Conservation (phyloP, 78 protist species). For the Protostelium mycophagum region DNA sequence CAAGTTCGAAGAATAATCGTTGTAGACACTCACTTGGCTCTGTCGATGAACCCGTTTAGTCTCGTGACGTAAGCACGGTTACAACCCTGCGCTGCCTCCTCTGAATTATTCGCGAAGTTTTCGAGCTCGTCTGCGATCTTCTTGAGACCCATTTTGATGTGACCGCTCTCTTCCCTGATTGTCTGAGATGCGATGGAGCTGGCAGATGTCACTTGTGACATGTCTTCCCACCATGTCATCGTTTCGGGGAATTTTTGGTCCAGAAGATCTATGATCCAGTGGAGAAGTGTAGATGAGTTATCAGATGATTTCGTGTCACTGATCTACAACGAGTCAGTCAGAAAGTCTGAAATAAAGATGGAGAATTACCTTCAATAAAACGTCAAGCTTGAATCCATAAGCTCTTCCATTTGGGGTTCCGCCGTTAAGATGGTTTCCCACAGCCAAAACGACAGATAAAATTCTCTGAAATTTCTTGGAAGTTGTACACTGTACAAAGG, state of each 20-base stretch:
- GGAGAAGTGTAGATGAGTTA: conserved; percentile 23
- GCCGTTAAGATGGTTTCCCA: conserved; percentile 67
- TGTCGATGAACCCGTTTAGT: background rate
- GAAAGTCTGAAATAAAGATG: too few relatives aligned
- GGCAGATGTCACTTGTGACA: conserved; percentile 26
- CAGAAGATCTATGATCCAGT: conserved; percentile 32
- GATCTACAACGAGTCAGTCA: conserved; percentile 4
- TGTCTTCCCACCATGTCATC: background rate
- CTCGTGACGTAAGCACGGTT: background rate
- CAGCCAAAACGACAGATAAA: conserved; percentile 37
- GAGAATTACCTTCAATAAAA: conserved; percentile 6
- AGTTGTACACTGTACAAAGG: background rate
- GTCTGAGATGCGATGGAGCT: conserved; percentile 34
- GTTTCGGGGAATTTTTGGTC: conserved; percentile 29
- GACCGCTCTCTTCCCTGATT: conserved; percentile 30
- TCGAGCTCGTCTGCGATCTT: conserved; percentile 30
- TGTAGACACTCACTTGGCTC: background rate
- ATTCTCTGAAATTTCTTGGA: conserved; percentile 23
- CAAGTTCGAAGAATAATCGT: too few relatives aligned
- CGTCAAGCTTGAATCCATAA: conserved; percentile 57
- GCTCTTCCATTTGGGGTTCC: conserved; percentile 65
- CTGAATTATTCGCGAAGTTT: background rate
- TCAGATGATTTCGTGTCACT: conserved; percentile 38
- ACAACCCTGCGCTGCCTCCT: background rate
- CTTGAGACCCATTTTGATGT: conserved; percentile 21